phyloP scores from a whole-genome alignment of 2,329 filamentous ascomycete species.

The Clathrospora elynae region DNA sequence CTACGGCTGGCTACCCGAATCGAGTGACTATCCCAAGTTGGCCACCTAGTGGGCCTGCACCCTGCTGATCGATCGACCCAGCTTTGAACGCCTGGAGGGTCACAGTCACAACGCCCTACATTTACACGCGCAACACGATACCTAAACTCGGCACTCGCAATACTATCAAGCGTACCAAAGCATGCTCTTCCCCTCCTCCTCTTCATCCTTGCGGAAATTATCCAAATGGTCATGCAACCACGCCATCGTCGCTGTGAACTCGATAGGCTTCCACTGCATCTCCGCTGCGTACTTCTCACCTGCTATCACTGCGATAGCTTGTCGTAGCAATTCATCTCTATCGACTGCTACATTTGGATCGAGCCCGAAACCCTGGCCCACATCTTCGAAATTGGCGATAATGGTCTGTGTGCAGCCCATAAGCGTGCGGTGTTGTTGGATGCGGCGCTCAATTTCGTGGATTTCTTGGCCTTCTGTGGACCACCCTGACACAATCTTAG shows the following conservation, averaged over 20 bases:
- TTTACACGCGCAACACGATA: constrained; percentile 7
- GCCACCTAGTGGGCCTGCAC: constrained; percentile 8
- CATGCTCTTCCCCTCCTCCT: constrained; percentile 35
- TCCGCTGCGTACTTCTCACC: constrained; percentile 40
- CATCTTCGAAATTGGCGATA: constrained; percentile 38
- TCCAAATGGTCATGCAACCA: constrained; percentile 40
- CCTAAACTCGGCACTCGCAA: not conserved
- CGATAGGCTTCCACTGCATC: constrained; percentile 41
- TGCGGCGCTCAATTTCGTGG: constrained; percentile 40
- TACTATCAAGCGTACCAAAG: constrained; percentile 35
- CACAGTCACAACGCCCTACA: constrained; percentile 7
- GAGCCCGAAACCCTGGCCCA: constrained; percentile 32
- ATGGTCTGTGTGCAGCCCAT: constrained; percentile 43
- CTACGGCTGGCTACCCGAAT: constrained; percentile 22
- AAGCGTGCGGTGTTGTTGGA: constrained; percentile 41
- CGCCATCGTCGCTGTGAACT: constrained; percentile 35
- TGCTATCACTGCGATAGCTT: constrained; percentile 42
- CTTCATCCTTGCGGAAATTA: constrained; percentile 33
- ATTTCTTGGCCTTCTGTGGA: constrained; percentile 34
- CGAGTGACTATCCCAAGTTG: constrained; percentile 10
- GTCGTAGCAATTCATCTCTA: constrained; percentile 40
- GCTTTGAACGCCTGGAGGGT: constrained; percentile 14
- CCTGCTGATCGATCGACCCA: constrained; percentile 12
- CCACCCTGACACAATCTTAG: constrained; percentile 36
- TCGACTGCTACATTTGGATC: constrained; percentile 25